phyloP scores from a whole-genome alignment of 768 basidiomycete species.

The Trametes cinnabarina region DNA sequence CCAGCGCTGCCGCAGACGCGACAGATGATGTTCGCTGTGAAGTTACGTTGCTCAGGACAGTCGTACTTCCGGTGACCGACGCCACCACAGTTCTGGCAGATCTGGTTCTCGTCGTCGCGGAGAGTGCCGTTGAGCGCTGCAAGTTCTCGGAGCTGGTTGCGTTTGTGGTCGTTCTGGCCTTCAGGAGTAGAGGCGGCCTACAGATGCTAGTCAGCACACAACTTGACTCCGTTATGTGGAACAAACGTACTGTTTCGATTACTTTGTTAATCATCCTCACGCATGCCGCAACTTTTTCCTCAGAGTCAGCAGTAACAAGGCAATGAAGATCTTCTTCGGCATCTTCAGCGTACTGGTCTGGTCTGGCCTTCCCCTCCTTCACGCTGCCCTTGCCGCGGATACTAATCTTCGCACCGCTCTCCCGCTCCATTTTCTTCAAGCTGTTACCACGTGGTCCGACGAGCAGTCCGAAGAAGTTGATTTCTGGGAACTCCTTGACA shows the following conservation, averaged over 20 bases:
- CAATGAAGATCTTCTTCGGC: slow-evolving; percentile 99
- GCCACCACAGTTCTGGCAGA: slow-evolving; percentile 95
- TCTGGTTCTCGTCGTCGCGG: slow-evolving; percentile 98
- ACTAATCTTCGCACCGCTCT: slow-evolving; percentile 97
- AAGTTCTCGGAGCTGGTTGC: slow-evolving; percentile 96
- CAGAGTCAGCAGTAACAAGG: slow-evolving; percentile 88
- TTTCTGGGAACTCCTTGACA: slow-evolving; percentile 99
- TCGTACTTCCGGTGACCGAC: slow-evolving; percentile 98
- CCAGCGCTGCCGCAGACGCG: slow-evolving; percentile 97
- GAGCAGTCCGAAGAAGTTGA: slow-evolving; percentile 98
- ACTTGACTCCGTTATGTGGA: not conserved
- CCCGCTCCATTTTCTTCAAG: slow-evolving; percentile 98
- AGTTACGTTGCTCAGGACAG: slow-evolving; percentile 97
- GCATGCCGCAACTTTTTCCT: slow-evolving; percentile 88
- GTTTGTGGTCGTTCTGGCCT: slow-evolving; percentile 99
- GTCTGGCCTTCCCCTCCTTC: slow-evolving; percentile 96
- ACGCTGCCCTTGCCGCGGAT: slow-evolving; percentile 98
- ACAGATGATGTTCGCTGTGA: slow-evolving; percentile 99
- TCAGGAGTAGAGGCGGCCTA: slow-evolving; percentile 99
- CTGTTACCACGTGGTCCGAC: slow-evolving; percentile 99
- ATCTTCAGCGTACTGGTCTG: slow-evolving; percentile 92
- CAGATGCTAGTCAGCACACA: not conserved
- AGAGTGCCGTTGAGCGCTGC: slow-evolving; percentile 98
- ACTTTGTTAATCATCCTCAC: slow-evolving; percentile 96
- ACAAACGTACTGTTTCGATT: slow-evolving; percentile 84